Conservation (phyloP, 2,329 filamentous ascomycete species). For the Tolypocladium ophioglossoides region DNA sequence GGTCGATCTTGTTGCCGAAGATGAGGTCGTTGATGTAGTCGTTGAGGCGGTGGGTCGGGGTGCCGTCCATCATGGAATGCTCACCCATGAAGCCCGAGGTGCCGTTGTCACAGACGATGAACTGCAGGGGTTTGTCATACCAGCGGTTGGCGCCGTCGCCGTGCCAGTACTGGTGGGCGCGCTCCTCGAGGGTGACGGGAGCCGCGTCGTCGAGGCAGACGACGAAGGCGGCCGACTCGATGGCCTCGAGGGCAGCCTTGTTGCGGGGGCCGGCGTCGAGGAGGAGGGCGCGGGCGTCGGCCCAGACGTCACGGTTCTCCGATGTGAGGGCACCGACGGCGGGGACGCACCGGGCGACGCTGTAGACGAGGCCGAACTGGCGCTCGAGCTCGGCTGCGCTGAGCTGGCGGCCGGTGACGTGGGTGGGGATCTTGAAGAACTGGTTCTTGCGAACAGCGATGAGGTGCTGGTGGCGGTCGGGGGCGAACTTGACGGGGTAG, state of each 20-base stretch:
- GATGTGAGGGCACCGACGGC: slow-evolving; percentile 78
- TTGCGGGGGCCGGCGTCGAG: slow-evolving; percentile 71
- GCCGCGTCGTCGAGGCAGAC: slow-evolving; percentile 88
- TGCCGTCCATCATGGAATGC: slow-evolving; percentile 99
- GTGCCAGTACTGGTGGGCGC: slow-evolving; percentile 95
- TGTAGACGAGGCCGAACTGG: slow-evolving; percentile 78
- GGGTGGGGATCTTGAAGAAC: slow-evolving; percentile 85
- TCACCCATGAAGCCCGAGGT: slow-evolving; percentile 97
- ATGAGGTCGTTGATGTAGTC: slow-evolving; percentile 90
- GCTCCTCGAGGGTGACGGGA: slow-evolving; percentile 90
- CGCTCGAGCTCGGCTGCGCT: slow-evolving; percentile 83
- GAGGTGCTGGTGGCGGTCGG: slow-evolving; percentile 73
- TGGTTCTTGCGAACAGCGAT: slow-evolving; percentile 90
- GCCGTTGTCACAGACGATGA: slow-evolving; percentile 97
- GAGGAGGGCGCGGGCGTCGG: slow-evolving; percentile 69
- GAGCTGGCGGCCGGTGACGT: slow-evolving; percentile 73
- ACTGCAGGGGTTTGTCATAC: slow-evolving; percentile 97
- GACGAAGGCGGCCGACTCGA: slow-evolving; percentile 83
- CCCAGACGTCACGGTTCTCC: slow-evolving; percentile 90
- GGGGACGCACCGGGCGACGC: slow-evolving; percentile 59
- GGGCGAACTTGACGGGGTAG: slow-evolving; percentile 69
- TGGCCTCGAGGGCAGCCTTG: slow-evolving; percentile 62
- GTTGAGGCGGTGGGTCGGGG: slow-evolving; percentile 91
- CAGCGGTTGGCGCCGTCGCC: slow-evolving; percentile 92
- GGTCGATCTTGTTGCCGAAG: slow-evolving; percentile 88